Percentiles rank a stretch among this genome's conserved stretches.
These are phyloP conservation scores for Silene latifolia DNA, from an alignment of 148 eudicot genomes.

Conservation along the genomic window DNA sequence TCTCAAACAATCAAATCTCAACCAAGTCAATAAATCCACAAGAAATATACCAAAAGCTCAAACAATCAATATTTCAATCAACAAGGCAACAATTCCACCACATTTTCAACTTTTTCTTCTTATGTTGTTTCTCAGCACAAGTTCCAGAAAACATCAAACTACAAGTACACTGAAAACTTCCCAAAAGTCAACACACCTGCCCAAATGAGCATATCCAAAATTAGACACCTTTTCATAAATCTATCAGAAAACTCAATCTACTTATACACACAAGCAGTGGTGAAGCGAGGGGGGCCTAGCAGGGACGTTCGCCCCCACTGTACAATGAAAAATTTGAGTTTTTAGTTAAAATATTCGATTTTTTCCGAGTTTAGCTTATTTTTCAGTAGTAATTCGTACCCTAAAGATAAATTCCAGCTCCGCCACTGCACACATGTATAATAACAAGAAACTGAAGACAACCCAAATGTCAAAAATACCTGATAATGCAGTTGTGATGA, in stretches of 20 bases:
- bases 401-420: too few relatives aligned
- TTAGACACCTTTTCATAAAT: background rate
- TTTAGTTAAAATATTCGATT: too few relatives aligned
- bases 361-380: too few relatives aligned
- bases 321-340: too few relatives aligned
- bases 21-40: background rate
- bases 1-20: background rate
- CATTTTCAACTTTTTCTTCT: background rate
- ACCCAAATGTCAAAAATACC: conserved; percentile 19
- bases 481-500: conserved; percentile 6
- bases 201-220: background rate
- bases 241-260: background rate
- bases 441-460: conserved; percentile 2
- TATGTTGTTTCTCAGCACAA: too few relatives aligned
- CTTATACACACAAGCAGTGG: background rate
- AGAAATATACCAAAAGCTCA: background rate
- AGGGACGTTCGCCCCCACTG: too few relatives aligned
- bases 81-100: too few relatives aligned
- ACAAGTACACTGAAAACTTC: conserved; percentile 1
- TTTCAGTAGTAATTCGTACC: too few relatives aligned
- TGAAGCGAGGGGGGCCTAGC: too few relatives aligned
- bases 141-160: too few relatives aligned
- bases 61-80: background rate
- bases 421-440: background rate
- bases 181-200: conserved; percentile 5